phyloP scores from a whole-genome alignment of 2,329 filamentous ascomycete genomes.

The Aspergillus sp. region DNA sequence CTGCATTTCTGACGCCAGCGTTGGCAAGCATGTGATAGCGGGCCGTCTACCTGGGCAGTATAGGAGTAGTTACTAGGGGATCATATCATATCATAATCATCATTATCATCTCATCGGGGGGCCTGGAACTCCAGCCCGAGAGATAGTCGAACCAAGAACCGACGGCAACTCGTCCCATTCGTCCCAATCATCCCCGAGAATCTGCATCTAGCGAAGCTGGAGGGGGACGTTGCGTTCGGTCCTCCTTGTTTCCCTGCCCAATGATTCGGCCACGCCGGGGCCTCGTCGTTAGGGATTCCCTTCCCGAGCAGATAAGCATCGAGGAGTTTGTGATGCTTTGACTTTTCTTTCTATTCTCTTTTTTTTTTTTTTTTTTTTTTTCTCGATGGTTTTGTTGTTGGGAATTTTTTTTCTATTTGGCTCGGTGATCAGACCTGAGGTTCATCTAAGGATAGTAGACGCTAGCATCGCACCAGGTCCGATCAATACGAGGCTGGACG shows the following conservation, averaged over 20 bases:
- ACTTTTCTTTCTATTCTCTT: not conserved
- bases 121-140: not conserved
- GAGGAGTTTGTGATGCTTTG: not conserved
- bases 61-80: not conserved
- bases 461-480: not conserved
- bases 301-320: not conserved
- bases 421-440: not conserved
- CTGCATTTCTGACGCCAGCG: conserved; percentile 11
- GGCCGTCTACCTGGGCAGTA: not conserved
- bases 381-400: too few relatives aligned
- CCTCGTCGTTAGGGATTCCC: not conserved
- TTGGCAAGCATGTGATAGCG: conserved; percentile 9
- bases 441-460: not conserved
- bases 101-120: conserved; percentile 10
- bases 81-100: conserved; percentile 3
- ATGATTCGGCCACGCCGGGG: not conserved
- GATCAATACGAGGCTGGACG: not conserved
- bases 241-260: conserved; percentile 1
- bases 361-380: not conserved
- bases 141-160: not conserved
- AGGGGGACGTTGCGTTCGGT: conserved; percentile 11
- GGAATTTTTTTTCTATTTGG: not conserved
- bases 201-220: conserved; percentile 13
- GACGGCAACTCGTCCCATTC: conserved; percentile 4
- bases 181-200: conserved; percentile 5